Percentiles rank a stretch among this genome's conserved stretches.
These are phyloP conservation scores for Penicillium parvum DNA, from an alignment of 495 filamentous ascomycete genomes.

Conservation along the genomic window DNA sequence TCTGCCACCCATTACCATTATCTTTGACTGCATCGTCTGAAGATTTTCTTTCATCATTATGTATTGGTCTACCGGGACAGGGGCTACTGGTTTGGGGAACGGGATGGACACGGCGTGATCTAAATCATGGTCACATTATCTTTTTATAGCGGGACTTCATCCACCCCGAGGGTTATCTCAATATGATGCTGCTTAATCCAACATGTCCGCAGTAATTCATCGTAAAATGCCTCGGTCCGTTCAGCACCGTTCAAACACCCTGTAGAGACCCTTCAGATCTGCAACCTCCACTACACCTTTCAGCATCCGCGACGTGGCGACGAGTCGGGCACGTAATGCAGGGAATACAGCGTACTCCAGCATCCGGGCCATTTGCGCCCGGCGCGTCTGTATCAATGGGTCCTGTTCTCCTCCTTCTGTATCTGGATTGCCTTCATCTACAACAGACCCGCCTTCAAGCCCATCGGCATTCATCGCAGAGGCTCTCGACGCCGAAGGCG, in stretches of 20 bases:
- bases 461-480: conserved; percentile 1
- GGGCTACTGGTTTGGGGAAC: conserved; percentile 1
- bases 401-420: conserved; percentile 24
- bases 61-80: conserved; percentile 6
- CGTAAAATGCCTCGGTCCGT: background rate
- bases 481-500: conserved; percentile 7
- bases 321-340: conserved; percentile 73
- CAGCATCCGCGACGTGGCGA: conserved; percentile 77
- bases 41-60: background rate
- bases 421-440: conserved; percentile 15
- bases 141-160: background rate
- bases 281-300: conserved; percentile 83
- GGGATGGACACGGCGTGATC: conserved; percentile 4
- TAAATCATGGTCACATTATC: background rate
- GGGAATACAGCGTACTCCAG: conserved; percentile 88
- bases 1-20: background rate
- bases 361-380: conserved; percentile 60
- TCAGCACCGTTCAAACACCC: conserved; percentile 96
- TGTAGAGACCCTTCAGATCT: conserved; percentile 89
- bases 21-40: background rate
- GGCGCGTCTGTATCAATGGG: conserved; percentile 54
- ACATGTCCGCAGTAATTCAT: too few species aligned
- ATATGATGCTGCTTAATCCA: too few species aligned
- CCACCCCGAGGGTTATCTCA: background rate
- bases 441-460: background rate